Percentiles rank a stretch among this genome's conserved stretches.
phyloP scores from a whole-genome alignment of 176 grass and related monocot species.

The Carex parvula region DNA sequence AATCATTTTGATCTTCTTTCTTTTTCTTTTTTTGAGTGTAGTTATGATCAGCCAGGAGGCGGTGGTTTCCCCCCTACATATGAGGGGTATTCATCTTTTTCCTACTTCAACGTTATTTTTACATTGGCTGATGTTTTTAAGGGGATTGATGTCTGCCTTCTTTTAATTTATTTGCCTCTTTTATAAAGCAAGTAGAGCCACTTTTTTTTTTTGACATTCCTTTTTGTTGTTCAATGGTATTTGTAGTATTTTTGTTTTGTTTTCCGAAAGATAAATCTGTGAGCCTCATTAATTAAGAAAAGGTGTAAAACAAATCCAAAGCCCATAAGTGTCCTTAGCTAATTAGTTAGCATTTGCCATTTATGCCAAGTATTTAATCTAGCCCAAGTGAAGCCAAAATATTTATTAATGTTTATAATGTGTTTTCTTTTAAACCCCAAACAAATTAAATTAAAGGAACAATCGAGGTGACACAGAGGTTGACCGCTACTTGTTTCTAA shows the following conservation, averaged over 20 bases:
- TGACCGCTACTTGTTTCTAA: background rate
- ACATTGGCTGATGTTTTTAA: background rate
- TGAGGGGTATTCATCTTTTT: conserved; percentile 24
- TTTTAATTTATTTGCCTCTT: background rate
- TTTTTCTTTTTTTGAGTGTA: background rate
- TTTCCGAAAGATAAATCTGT: background rate
- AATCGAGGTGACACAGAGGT: background rate
- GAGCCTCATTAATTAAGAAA: background rate
- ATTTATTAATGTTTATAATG: background rate
- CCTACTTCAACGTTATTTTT: background rate
- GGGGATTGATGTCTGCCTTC: background rate
- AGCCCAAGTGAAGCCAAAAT: background rate
- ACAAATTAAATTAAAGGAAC: background rate
- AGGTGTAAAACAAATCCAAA: background rate
- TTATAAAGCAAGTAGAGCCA: background rate
- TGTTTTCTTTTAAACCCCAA: background rate
- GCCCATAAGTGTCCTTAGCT: background rate
- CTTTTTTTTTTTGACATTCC: background rate
- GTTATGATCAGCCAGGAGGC: background rate
- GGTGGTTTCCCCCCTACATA: conserved; percentile 29
- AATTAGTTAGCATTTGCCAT: background rate
- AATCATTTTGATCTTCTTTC: background rate
- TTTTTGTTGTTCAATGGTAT: background rate
- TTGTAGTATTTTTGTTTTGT: background rate
- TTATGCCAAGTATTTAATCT: background rate